These are phyloP conservation scores for Rhizophagus sp. DNA, from an alignment of 192 early-diverging fungal species.

Conservation along the genomic window DNA sequence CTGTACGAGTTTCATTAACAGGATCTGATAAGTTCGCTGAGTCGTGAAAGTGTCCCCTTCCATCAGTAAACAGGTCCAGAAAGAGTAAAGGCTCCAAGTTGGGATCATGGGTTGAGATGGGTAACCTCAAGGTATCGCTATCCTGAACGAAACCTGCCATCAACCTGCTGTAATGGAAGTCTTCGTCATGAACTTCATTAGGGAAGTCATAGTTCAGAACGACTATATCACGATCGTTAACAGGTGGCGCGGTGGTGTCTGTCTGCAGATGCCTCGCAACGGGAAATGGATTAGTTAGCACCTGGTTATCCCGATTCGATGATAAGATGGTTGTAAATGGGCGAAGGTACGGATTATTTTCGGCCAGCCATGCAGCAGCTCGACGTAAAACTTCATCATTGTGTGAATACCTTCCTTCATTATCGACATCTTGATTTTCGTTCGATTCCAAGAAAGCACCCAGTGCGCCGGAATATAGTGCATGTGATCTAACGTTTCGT, in stretches of 20 bases:
- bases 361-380: not conserved
- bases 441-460: not conserved
- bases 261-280: too few species aligned
- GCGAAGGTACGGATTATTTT: not conserved
- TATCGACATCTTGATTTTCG: not conserved
- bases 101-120: not conserved
- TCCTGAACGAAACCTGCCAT: not conserved
- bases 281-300: too few species aligned
- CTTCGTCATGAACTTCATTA: not conserved
- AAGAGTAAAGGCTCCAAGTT: constrained; percentile 9
- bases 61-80: not conserved
- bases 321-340: too few species aligned
- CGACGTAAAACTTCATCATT: not conserved
- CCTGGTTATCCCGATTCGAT: too few species aligned
- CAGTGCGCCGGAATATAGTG: not conserved
- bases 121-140: not conserved
- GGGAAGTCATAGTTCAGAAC: not conserved
- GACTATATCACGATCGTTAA: too few species aligned
- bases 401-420: not conserved
- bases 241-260: too few species aligned
- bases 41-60: not conserved
- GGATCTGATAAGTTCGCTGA: not conserved
- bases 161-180: not conserved
- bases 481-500: not conserved
- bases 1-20: not conserved